Evolutionary conservation across 1,139 yeast genomes (phyloP).

Genomic region (Barnettozyma hawaiiensis): DNA sequence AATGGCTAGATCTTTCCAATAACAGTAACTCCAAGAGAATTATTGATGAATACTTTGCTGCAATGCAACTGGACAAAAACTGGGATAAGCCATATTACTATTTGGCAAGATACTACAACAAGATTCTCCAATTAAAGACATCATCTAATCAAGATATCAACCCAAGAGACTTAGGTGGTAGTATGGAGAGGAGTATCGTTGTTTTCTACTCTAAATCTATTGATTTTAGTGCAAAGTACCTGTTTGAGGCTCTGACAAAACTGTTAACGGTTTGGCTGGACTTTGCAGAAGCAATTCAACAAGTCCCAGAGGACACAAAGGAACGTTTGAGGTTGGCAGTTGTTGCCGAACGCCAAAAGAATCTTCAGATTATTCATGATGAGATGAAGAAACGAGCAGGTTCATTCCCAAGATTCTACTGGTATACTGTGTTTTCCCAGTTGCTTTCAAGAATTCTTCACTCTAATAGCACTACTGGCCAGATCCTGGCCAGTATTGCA

Average conservation of each 20-base stretch:
- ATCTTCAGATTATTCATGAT: slow-evolving; percentile 42
- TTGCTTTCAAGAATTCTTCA: slow-evolving; percentile 75
- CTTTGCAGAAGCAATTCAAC: slow-evolving; percentile 44
- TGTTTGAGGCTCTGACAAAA: slow-evolving; percentile 85
- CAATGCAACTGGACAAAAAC: slow-evolving; percentile 48
- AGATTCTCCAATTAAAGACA: slow-evolving; percentile 50
- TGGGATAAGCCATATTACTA: slow-evolving; percentile 84
- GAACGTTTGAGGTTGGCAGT: slow-evolving; percentile 14
- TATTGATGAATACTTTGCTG: slow-evolving; percentile 58
- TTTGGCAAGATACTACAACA: slow-evolving; percentile 74
- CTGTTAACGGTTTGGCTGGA: slow-evolving; percentile 90
- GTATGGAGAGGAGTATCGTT: slow-evolving; percentile 62
- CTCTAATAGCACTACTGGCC: slow-evolving; percentile 50
- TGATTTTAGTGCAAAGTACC: slow-evolving; percentile 59
- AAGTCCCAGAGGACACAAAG: slow-evolving; percentile 13
- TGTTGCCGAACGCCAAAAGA: slow-evolving; percentile 35
- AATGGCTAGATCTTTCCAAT: slow-evolving; percentile 85
- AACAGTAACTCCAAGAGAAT: slow-evolving; percentile 77
- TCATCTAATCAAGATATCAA: slow-evolving; percentile 12
- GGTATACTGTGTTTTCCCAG: slow-evolving; percentile 88
- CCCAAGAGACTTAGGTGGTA: slow-evolving; percentile 38
- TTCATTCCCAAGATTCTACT: slow-evolving; percentile 54
- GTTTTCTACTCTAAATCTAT: slow-evolving; percentile 62
- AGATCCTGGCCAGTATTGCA: slow-evolving; percentile 51
- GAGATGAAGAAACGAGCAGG: slow-evolving; percentile 45